These are phyloP conservation scores for Tarenaya hassleriana DNA, from an alignment of 345 rosid genomes.

Conservation along the genomic window DNA sequence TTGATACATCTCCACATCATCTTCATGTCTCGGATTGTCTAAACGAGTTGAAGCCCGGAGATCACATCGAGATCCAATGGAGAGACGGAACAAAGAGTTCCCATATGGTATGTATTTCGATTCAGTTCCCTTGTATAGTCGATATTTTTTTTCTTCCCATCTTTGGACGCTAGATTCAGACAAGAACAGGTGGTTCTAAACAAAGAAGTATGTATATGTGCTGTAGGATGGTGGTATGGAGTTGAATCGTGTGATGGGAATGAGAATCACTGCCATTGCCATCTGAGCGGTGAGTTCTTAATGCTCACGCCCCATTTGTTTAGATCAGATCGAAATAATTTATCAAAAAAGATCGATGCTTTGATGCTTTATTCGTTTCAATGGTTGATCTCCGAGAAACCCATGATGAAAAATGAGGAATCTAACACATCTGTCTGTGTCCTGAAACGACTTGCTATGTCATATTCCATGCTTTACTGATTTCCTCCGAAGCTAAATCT, in stretches of 20 bases:
- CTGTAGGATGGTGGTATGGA: slow-evolving; percentile 97
- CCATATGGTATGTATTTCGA: slow-evolving; percentile 57
- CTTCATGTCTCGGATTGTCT: slow-evolving; percentile 66
- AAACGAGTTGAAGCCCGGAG: slow-evolving; percentile 67
- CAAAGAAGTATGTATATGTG: slow-evolving; percentile 2
- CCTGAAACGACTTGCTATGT: slow-evolving; percentile 15
- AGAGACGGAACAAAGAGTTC: slow-evolving; percentile 71
- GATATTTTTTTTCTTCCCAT: background rate
- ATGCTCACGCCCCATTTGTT: slow-evolving; percentile 4
- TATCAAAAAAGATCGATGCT: background rate
- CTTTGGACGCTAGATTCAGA: background rate
- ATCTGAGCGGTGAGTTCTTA: slow-evolving; percentile 45
- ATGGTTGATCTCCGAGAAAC: slow-evolving; percentile 12
- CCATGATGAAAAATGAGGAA: slow-evolving; percentile 14
- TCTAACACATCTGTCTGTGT: slow-evolving; percentile 10
- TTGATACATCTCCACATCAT: slow-evolving; percentile 57
- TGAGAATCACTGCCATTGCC: slow-evolving; percentile 57
- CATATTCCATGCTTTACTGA: slow-evolving; percentile 18
- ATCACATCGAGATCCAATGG: slow-evolving; percentile 95
- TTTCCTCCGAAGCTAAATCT: background rate
- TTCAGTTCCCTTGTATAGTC: background rate
- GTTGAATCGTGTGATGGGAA: slow-evolving; percentile 75
- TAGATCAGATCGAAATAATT: background rate
- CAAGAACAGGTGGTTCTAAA: slow-evolving; percentile 1
- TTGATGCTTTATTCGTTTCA: slow-evolving; percentile 16